Percentiles rank a stretch among this genome's conserved stretches.
Conservation (phyloP, 2,329 filamentous ascomycete species). For the Claviceps sorghi region DNA sequence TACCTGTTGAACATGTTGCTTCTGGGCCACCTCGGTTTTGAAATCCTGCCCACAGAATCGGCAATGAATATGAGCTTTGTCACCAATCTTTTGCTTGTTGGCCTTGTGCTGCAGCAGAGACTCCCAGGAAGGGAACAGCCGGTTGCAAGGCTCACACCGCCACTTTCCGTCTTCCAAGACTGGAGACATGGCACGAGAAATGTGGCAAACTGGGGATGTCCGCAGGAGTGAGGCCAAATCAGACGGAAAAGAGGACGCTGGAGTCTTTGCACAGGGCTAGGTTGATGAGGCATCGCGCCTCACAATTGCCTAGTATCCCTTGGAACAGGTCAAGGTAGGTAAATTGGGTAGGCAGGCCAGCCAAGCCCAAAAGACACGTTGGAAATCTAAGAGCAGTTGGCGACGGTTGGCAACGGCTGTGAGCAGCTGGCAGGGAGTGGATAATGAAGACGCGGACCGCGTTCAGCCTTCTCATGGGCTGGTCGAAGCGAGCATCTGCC, state of each 20-base stretch:
- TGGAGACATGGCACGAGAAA: not conserved
- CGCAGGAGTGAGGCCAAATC: not conserved
- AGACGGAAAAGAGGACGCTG: not conserved
- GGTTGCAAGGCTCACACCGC: constrained; percentile 17
- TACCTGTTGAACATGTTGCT: constrained; percentile 23
- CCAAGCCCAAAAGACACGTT: no score
- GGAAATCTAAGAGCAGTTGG: not conserved
- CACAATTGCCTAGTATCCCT: not conserved
- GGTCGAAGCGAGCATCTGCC: not conserved
- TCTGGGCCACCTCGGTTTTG: constrained; percentile 16
- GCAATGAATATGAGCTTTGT: constrained; percentile 21
- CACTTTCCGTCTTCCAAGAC: constrained; percentile 6
- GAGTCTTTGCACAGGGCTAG: not conserved
- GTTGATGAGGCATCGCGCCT: not conserved
- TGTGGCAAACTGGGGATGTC: not conserved
- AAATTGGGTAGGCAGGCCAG: no score
- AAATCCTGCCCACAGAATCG: constrained; percentile 24
- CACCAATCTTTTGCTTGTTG: constrained; percentile 12
- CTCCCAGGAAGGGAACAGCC: constrained; percentile 13
- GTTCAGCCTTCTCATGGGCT: not conserved
- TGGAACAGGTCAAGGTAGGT: not conserved
- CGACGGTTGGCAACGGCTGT: not conserved
- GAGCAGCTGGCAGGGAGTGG: not conserved
- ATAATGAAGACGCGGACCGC: not conserved
- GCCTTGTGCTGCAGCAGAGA: constrained; percentile 17